Evolutionary conservation across 306 rosid species (phyloP).

Genomic region (Citrullus amarus): DNA sequence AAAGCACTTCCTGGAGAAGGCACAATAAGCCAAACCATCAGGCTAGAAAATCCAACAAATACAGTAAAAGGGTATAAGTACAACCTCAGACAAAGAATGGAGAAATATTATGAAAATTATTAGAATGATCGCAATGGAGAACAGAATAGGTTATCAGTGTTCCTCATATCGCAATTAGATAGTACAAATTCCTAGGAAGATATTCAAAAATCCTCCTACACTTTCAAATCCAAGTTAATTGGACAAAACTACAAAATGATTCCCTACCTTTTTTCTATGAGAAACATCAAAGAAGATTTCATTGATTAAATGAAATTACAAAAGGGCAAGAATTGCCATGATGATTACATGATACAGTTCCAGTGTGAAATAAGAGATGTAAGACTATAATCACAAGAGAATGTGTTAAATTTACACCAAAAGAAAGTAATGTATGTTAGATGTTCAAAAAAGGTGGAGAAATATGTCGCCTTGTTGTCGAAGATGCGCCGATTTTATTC

Average conservation of each 20-base stretch:
- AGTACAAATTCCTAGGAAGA: not conserved
- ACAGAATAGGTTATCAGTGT: not conserved
- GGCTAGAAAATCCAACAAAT: conserved; percentile 9
- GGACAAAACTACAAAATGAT: not conserved
- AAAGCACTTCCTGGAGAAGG: conserved; percentile 51
- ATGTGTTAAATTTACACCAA: too few species aligned
- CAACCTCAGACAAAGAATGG: not conserved
- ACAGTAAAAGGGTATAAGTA: not conserved
- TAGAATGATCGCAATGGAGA: not conserved
- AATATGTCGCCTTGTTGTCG: too few species aligned
- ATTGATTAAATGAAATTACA: too few species aligned
- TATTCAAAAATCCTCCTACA: not conserved
- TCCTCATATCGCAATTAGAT: not conserved
- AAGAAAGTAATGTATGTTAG: too few species aligned
- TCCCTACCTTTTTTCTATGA: not conserved
- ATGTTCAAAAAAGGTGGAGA: too few species aligned
- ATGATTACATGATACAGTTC: too few species aligned
- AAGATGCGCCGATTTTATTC: too few species aligned
- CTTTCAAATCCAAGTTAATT: not conserved
- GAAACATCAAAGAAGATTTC: too few species aligned
- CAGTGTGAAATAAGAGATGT: too few species aligned
- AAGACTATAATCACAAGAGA: too few species aligned
- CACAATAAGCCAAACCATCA: conserved; percentile 16
- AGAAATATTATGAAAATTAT: not conserved
- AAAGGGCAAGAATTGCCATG: too few species aligned